These are phyloP conservation scores for Scheffersomyces quercinus DNA, from an alignment of 1,139 yeast genomes.

Conservation along the genomic window DNA sequence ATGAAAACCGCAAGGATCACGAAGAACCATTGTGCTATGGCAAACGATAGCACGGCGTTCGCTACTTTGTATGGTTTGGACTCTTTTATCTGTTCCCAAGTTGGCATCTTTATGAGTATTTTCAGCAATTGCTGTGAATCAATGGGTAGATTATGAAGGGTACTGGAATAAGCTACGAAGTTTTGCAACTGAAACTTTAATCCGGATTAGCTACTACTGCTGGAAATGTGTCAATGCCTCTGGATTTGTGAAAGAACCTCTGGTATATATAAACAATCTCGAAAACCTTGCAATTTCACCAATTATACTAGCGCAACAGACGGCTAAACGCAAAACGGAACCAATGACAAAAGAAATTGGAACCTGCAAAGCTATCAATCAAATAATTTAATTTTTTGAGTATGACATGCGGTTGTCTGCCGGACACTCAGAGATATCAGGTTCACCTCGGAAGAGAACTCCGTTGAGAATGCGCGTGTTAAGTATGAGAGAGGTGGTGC, in stretches of 20 bases:
- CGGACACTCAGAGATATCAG: too few species aligned
- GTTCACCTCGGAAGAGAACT: too few species aligned
- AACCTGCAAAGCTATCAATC: constrained; percentile 13
- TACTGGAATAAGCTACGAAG: too few species aligned
- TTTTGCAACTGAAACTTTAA: too few species aligned
- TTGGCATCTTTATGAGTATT: neutral
- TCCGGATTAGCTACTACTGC: too few species aligned
- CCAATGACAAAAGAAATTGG: neutral
- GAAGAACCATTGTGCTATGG: constrained; percentile 69
- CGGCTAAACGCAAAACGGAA: neutral
- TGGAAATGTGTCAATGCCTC: too few species aligned
- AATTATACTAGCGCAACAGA: neutral
- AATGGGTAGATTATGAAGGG: neutral
- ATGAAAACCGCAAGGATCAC: constrained; percentile 68
- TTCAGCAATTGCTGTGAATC: neutral
- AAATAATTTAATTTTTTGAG: neutral
- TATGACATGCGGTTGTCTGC: too few species aligned
- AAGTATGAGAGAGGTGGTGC: too few species aligned
- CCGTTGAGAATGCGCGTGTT: too few species aligned
- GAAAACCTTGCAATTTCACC: neutral
- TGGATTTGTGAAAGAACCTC: too few species aligned
- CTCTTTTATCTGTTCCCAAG: neutral
- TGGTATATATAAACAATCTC: too few species aligned
- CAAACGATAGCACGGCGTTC: constrained; percentile 22
- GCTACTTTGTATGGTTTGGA: constrained; percentile 3